Conservation (phyloP, 208 protist genomes). For the Phytomonas sp. region DNA sequence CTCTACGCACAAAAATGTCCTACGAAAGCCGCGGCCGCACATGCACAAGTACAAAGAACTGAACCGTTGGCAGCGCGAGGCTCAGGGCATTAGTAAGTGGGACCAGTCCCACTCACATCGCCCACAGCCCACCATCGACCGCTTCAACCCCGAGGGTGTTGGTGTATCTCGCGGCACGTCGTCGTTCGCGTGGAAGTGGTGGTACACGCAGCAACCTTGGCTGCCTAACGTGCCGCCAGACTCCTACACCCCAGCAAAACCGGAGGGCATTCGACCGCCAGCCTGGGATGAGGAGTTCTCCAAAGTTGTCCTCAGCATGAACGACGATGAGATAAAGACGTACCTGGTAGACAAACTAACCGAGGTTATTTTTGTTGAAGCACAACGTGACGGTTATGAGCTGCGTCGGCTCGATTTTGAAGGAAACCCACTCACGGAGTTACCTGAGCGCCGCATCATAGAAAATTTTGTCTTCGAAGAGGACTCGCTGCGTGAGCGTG, state of each 20-base stretch:
- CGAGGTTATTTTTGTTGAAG: conserved; percentile 83
- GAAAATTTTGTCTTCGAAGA: conserved; percentile 87
- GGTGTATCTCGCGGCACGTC: conserved; percentile 80
- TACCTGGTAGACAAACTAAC: conserved; percentile 80
- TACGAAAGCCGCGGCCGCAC: conserved; percentile 65
- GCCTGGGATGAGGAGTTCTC: conserved; percentile 81
- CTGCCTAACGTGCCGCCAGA: conserved; percentile 73
- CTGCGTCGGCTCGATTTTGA: conserved; percentile 88
- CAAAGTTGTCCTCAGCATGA: conserved; percentile 68
- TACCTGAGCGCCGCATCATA: conserved; percentile 83
- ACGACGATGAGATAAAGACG: conserved; percentile 44
- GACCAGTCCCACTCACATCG: conserved; percentile 83
- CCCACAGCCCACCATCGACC: conserved; percentile 59
- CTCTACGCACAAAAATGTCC: conserved; percentile 79
- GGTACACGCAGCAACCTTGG: conserved; percentile 89
- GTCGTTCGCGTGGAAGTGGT: conserved; percentile 80
- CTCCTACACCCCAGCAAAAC: conserved; percentile 27
- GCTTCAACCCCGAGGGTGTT: conserved; percentile 85
- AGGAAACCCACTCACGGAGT: conserved; percentile 81
- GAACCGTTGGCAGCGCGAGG: conserved; percentile 87
- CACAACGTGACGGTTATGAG: conserved; percentile 87
- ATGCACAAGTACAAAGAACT: conserved; percentile 84
- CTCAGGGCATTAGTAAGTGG: conserved; percentile 85
- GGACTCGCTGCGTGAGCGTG: conserved; percentile 82
- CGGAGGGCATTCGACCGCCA: conserved; percentile 38